Conservation (phyloP, 176 grass and related monocot genomes). For the Avena sativa region DNA sequence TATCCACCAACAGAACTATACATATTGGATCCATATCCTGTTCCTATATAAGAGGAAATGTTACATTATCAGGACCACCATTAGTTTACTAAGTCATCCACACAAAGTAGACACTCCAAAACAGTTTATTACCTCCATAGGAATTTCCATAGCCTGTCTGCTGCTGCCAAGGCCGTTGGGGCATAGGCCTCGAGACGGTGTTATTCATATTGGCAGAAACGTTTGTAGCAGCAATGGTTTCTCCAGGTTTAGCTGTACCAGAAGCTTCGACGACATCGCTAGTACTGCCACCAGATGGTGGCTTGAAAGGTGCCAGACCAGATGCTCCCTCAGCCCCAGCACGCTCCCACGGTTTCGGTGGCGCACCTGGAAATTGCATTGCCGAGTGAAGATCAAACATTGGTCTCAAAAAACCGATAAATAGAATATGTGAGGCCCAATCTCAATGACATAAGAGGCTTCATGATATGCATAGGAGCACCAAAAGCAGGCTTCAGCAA, state of each 20-base stretch:
- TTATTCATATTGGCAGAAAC: conserved; percentile 44
- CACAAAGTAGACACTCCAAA: background rate
- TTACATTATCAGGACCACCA: background rate
- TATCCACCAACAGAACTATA: conserved; percentile 65
- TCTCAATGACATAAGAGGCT: background rate
- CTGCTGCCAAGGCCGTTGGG: conserved; percentile 92
- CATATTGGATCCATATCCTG: conserved; percentile 76
- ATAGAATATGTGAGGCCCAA: background rate
- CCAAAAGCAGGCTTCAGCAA: background rate
- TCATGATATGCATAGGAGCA: background rate
- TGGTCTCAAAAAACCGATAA: background rate
- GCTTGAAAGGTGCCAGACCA: conserved; percentile 71
- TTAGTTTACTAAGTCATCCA: background rate
- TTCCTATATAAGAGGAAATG: conserved; percentile 23
- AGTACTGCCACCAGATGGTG: conserved; percentile 82
- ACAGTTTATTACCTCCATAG: conserved; percentile 63
- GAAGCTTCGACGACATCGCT: conserved; percentile 89
- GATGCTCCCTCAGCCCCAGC: conserved; percentile 57
- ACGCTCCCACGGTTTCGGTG: conserved; percentile 85
- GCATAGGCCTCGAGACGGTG: conserved; percentile 57
- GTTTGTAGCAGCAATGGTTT: conserved; percentile 56
- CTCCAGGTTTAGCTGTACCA: conserved; percentile 85
- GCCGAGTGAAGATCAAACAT: background rate
- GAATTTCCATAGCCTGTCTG: conserved; percentile 68
- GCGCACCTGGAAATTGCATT: conserved; percentile 51